These are phyloP conservation scores for Candida labiduridarum DNA, from an alignment of 1,139 yeast genomes.

Conservation along the genomic window DNA sequence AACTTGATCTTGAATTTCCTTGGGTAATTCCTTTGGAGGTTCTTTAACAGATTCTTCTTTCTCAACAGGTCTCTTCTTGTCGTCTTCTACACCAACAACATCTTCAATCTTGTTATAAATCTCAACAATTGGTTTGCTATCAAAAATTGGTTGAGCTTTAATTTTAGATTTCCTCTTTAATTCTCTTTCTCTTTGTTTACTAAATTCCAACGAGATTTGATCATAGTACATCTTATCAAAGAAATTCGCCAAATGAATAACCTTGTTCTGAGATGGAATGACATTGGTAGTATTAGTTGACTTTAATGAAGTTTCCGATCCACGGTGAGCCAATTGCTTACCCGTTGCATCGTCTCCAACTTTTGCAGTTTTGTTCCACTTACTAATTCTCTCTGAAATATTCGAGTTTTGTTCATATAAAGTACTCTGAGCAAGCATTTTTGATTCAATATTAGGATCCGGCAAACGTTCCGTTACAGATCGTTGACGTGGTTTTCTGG, in stretches of 20 bases:
- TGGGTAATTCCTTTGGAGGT: slow-evolving; percentile 3
- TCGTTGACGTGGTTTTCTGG: slow-evolving; percentile 9
- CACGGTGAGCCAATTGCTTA: slow-evolving; percentile 11
- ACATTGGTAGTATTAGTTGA: slow-evolving; percentile 7
- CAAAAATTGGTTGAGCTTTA: slow-evolving; percentile 74
- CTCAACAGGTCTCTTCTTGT: slow-evolving; percentile 13
- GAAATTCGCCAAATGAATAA: slow-evolving; percentile 64
- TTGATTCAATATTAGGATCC: slow-evolving; percentile 14
- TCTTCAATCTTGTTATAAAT: slow-evolving; percentile 88
- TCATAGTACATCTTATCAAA: slow-evolving; percentile 81
- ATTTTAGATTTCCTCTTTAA: slow-evolving; percentile 63
- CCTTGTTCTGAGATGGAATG: slow-evolving; percentile 36
- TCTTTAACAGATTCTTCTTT: slow-evolving; percentile 12
- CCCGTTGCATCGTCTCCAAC: slow-evolving; percentile 2
- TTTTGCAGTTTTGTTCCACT: slow-evolving; percentile 18
- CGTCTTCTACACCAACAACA: slow-evolving; percentile 58
- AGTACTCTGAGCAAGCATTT: slow-evolving; percentile 14
- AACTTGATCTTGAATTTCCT: slow-evolving; percentile 5
- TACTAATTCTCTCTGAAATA: slow-evolving; percentile 17
- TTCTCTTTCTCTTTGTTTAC: slow-evolving; percentile 82
- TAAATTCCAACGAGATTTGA: slow-evolving; percentile 82
- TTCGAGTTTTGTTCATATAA: slow-evolving; percentile 17
- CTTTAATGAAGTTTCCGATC: slow-evolving; percentile 13
- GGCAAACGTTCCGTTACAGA: slow-evolving; percentile 6
- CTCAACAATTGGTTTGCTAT: slow-evolving; percentile 87